Evolutionary conservation across 2,329 filamentous ascomycete genomes (phyloP), one percentile per base, ranked within the genome.

Genomic region (Talaromyces funiculosus): DNA sequence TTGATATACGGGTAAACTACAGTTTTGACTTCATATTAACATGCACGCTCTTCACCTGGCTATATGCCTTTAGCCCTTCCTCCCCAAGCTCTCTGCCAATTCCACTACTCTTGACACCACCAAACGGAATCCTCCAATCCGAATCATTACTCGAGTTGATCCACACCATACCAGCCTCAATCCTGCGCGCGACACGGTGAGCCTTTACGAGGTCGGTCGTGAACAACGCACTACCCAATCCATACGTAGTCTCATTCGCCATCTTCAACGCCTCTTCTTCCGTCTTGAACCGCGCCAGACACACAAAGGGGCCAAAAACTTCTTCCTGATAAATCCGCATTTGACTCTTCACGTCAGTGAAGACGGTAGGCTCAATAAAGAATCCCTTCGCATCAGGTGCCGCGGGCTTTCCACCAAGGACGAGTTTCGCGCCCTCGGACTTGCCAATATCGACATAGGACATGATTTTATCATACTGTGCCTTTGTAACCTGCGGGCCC

Each of bases 61-160:
- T 68, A 62, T 77, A 77, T 7, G 72, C 75, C 43, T 75, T 73
- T 57, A 77, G 49, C 0, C 75, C 75, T 47, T 74, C 75, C 63
- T 76, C 73, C 3, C 75, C 74, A 58, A 77, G 63, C 63, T 84
- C 78, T 22, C 81, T 68, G 0, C 82, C 82, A 68, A 84, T 78
- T 12, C 77, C 77, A 61, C 74, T 77, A 64, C 76, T 73, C 69
- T 78, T 78, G 22, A 78, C 75, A 56, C 77, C 77, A 22, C 77
- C 77, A 63, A 77, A 78, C 0, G 76, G 74, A 20, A 78, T 67
- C 0, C 74, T 66, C 12, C 71, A 72, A 63, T 78, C 75, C 37
- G 72, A 75, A 54, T 78, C 75, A 62, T 75, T 75, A 47, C 72
- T 76, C 38, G 73, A 77, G 58, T 79, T 79, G 20, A 79, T 71